phyloP scores from a whole-genome alignment of 768 basidiomycete species.

The Hydnomerulius pinastri region DNA sequence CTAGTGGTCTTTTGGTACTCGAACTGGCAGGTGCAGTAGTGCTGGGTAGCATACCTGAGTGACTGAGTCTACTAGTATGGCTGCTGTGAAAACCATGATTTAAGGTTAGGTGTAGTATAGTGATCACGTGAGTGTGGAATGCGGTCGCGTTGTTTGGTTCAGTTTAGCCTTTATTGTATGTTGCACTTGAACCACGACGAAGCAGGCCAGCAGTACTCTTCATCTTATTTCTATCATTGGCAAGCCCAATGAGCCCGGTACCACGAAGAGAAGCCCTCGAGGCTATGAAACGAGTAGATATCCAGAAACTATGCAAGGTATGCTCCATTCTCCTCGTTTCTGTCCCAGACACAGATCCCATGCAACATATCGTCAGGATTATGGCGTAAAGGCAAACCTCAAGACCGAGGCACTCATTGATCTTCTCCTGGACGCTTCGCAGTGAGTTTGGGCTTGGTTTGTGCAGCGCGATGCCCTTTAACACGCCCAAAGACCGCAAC shows the following conservation, averaged over 20 bases:
- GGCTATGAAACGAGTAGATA: slow-evolving; percentile 52
- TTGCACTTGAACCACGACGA: slow-evolving; percentile 49
- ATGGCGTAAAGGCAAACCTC: slow-evolving; percentile 80
- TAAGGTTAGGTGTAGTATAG: slow-evolving; percentile 5
- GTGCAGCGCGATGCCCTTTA: slow-evolving; percentile 39
- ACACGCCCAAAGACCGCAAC: slow-evolving; percentile 26
- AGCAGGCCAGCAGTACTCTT: slow-evolving; percentile 5
- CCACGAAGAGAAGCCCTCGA: slow-evolving; percentile 47
- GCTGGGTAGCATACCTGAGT: too few species aligned
- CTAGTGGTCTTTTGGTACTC: too few species aligned
- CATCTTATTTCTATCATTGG: slow-evolving; percentile 12
- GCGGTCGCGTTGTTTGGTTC: slow-evolving; percentile 53
- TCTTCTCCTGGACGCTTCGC: slow-evolving; percentile 58
- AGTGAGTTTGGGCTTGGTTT: slow-evolving; percentile 37
- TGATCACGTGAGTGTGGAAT: slow-evolving; percentile 37
- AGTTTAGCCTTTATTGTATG: slow-evolving; percentile 33
- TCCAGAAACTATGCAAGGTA: slow-evolving; percentile 69
- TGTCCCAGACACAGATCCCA: slow-evolving; percentile 13
- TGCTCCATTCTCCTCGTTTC: slow-evolving; percentile 14
- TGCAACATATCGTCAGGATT: slow-evolving; percentile 49
- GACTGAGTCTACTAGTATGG: not conserved
- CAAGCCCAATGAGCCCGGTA: slow-evolving; percentile 41
- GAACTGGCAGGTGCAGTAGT: too few species aligned
- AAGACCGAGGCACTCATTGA: slow-evolving; percentile 81
- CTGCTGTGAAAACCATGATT: not conserved